Evolutionary conservation across 257 asterid species (phyloP).

Genomic region (Solanum pimpinellifolium): DNA sequence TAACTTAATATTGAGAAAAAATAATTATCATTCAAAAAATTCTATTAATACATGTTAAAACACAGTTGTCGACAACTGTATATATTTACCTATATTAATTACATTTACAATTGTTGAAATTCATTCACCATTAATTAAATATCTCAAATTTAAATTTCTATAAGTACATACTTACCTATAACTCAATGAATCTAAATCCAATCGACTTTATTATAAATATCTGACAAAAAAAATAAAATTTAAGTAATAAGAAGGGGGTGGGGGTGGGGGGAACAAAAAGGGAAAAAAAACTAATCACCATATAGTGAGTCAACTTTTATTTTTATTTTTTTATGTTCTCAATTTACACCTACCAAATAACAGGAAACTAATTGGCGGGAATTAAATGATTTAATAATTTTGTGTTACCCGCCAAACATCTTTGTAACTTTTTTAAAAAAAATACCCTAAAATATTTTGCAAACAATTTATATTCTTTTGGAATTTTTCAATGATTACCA

Average conservation of each 20-base stretch:
- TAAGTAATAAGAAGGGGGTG: too few species aligned
- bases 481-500: background rate
- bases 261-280: background rate
- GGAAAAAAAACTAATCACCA: background rate
- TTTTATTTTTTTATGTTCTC: too few species aligned
- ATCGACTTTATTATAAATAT: background rate
- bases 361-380: background rate
- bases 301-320: background rate
- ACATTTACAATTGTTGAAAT: rapidly evolving
- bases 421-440: background rate
- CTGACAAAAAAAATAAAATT: background rate
- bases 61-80: too few species aligned
- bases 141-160: background rate
- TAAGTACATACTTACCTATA: background rate
- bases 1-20: background rate
- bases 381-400: background rate
- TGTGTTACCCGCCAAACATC: background rate
- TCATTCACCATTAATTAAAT: background rate
- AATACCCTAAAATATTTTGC: background rate
- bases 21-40: background rate
- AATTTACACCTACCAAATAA: background rate
- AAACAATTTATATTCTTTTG: background rate
- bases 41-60: background rate
- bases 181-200: background rate
- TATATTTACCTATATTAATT: background rate